These are phyloP conservation scores for Alternaria triticimaculans DNA, from an alignment of 2,329 filamentous ascomycete species.

Conservation along the genomic window DNA sequence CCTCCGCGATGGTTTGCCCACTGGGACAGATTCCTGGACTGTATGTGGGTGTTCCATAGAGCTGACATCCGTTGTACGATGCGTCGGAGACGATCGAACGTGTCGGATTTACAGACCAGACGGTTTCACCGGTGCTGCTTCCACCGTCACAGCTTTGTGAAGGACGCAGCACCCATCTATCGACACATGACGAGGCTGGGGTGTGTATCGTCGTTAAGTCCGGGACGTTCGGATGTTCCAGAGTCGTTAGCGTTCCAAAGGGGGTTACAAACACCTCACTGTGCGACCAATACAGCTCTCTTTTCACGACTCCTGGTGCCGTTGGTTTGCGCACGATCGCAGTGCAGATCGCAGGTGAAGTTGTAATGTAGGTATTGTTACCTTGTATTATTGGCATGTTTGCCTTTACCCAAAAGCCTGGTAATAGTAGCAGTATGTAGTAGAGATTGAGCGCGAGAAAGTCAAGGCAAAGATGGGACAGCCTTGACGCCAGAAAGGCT, in stretches of 20 bases:
- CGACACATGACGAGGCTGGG: neutral
- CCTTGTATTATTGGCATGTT: no score
- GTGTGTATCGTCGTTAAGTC: neutral
- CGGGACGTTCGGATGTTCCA: neutral
- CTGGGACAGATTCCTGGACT: neutral
- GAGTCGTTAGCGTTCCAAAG: fast-evolving
- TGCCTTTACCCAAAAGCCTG: no score
- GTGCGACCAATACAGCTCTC: neutral
- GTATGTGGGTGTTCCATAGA: neutral
- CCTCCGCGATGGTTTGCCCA: neutral
- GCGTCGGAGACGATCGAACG: neutral
- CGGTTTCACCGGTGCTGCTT: neutral
- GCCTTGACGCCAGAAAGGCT: no score
- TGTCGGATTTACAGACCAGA: neutral
- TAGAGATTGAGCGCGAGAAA: no score
- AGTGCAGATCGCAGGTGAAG: no score
- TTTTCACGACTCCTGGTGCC: no score
- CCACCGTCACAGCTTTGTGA: neutral
- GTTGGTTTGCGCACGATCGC: no score
- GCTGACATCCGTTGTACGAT: neutral
- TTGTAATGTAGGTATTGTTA: no score
- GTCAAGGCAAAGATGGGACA: no score
- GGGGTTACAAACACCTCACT: neutral
- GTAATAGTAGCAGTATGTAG: no score
- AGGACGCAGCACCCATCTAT: neutral